Evolutionary conservation across 768 basidiomycete genomes (phyloP), one percentile per base, ranked within the genome.

Genomic region (Lactarius hatsudake): DNA sequence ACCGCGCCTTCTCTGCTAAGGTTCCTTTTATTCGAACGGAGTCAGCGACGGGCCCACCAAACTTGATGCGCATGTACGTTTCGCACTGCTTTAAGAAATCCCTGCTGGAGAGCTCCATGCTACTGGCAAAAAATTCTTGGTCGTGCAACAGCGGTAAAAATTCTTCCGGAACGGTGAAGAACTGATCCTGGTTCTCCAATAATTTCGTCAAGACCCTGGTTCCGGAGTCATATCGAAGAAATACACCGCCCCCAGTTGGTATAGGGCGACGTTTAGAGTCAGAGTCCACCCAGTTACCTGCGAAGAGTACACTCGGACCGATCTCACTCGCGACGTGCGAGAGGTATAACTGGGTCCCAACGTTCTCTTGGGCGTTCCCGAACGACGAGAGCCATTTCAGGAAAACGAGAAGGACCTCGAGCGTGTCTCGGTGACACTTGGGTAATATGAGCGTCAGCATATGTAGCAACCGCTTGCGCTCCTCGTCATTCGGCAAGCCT

Each of bases 321-420:
- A 98, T 96, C 78, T 98, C 96, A 12, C 94, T 98, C 45, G 97
- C 94, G 71, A 99, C 83, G 77, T 98, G 98, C 18, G 84, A 83
- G 57, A 98, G 81, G 77, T 99, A 96, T 96, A 98, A 98, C 80
- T 96, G 95, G 79, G 92, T 95, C 43, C 96, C 96, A 0, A 95
- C 97, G 74, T 93, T 92, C 71, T 95, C 94, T 74, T 97, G 96
- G 81, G 94, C 87, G 78, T 98, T 96, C 60, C 96, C 94, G 76
- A 98, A 99, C 2, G 95, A 97, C 9, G 96, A 96, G 13, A 99
- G 96, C 97, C 97, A 98, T 78, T 98, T 97, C 71, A 98, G 83
- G 81, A 99, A 99, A 38, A 97, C 95, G 75, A 97, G 98, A 61
- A 99, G 81, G 60, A 96, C 93, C 78, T 99, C 97, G 86, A 97